These are phyloP conservation scores for Pichia sp. DNA, from an alignment of 1,139 yeast species.

Conservation along the genomic window DNA sequence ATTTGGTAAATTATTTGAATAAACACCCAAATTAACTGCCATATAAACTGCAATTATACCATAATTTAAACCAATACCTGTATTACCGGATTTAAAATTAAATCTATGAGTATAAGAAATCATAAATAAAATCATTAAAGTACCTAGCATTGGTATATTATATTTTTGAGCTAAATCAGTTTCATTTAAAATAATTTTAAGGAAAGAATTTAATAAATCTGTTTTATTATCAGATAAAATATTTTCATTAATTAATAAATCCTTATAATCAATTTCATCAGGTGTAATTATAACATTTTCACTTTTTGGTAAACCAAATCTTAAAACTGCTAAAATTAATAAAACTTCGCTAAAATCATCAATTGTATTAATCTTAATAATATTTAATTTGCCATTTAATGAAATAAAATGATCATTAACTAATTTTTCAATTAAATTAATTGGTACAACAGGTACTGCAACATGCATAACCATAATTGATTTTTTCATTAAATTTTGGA, in stretches of 20 bases:
- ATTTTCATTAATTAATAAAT: slow-evolving; percentile 8
- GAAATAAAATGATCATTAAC: slow-evolving; percentile 13
- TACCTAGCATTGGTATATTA: slow-evolving; percentile 20
- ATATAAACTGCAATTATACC: slow-evolving; percentile 19
- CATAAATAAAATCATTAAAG: slow-evolving; percentile 19
- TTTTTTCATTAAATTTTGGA: slow-evolving; percentile 2
- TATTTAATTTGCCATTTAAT: slow-evolving; percentile 6
- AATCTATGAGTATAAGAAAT: slow-evolving; percentile 18
- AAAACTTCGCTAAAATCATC: slow-evolving; percentile 21
- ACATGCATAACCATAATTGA: slow-evolving; percentile 3
- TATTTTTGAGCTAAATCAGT: slow-evolving; percentile 14
- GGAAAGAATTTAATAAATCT: slow-evolving; percentile 20
- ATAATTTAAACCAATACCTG: slow-evolving; percentile 16
- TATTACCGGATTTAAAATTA: slow-evolving; percentile 19
- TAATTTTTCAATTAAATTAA: slow-evolving; percentile 9
- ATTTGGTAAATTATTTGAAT: slow-evolving; percentile 8
- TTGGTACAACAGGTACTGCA: slow-evolving; percentile 18
- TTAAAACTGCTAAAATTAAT: slow-evolving; percentile 17
- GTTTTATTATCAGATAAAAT: slow-evolving; percentile 15
- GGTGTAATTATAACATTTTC: slow-evolving; percentile 7
- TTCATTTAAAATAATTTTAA: slow-evolving; percentile 17
- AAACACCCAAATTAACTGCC: slow-evolving; percentile 23
- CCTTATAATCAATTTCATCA: slow-evolving; percentile 7
- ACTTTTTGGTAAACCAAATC: slow-evolving; percentile 13
- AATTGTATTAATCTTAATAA: slow-evolving; percentile 13